A percentile compares a stretch with the other conserved stretches of the same genome.
phyloP scores from a whole-genome alignment of 805 yeast genomes.

The Lipomyces lipofer region DNA sequence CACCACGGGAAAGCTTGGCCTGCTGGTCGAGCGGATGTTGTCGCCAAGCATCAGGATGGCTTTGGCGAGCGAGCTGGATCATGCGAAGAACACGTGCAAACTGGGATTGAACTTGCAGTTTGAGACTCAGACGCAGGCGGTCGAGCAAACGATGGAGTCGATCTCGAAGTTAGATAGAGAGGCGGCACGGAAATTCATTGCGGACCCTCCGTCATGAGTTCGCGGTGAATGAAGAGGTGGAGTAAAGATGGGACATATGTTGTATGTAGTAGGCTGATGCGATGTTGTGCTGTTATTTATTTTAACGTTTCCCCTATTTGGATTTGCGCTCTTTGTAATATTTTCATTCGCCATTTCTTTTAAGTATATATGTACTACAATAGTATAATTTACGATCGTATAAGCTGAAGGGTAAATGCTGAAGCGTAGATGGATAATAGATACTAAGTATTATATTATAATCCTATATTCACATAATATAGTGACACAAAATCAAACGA shows the following conservation, averaged over 20 bases:
- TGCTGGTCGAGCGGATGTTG: conserved; percentile 89
- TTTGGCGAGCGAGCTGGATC: conserved; percentile 92
- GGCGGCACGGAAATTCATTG: conserved; percentile 22
- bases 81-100: conserved; percentile 71
- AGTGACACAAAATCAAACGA: not conserved
- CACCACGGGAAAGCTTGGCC: conserved; percentile 84
- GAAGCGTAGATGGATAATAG: too few species aligned
- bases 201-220: conserved; percentile 31
- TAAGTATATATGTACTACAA: too few species aligned
- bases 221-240: not conserved
- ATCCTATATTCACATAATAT: not conserved
- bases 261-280: too few species aligned
- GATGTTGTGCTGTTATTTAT: too few species aligned
- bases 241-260: not conserved
- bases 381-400: too few species aligned
- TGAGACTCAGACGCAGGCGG: conserved; percentile 92
- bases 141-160: conserved; percentile 37
- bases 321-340: too few species aligned
- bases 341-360: too few species aligned
- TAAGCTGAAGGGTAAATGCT: too few species aligned
- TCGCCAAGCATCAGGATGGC: conserved; percentile 86
- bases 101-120: conserved; percentile 94
- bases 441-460: too few species aligned
- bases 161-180: conserved; percentile 19
- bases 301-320: too few species aligned